Base-by-base conservation (phyloP, 2,329 filamentous ascomycete genomes). In the Diaporthe sp. region DNA sequence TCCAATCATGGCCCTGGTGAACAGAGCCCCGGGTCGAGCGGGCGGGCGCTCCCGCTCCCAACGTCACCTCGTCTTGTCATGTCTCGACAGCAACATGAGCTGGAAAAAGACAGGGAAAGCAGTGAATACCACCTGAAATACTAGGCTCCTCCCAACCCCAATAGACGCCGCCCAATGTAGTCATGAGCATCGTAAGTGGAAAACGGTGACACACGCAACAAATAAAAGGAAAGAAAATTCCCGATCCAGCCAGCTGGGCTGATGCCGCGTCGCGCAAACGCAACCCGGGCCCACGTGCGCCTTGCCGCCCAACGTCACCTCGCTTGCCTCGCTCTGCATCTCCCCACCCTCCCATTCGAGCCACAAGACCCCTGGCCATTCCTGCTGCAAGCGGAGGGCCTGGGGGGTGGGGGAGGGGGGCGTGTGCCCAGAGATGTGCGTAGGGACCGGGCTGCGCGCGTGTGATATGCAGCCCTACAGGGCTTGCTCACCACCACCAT, bases 1-100 rank as follows among this genome's bases (percentile, higher is more conserved):
- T 85, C 88, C 89, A 90, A 90, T 90, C 88, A 90, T 87, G 65
- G 85, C 47, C 85, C 80, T 86, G 87, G 83, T 88, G 84, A 85
- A 83, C 86, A 86, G 82, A 84, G 79, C 81, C 31, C 47, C 65
- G 65, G 65, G 47, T 68, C 31, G 20, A 49, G 15, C 31, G 28
- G 12, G 65, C 65, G 65, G 65, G 47, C 65, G 13, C 47, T 68
- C 65, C 65, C 65, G 65, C 31, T 68, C 20, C 61, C 65, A 37
- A 68, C 65, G 65, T 68, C 65, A 68, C 31, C 13, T 39, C 65
- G 47, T 68, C 44, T 17, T 12, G 7, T 44, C 61, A 31, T 82
- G 81, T 82, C 82, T 78, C 77, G 78, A 53, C 68, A 76, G 13
- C 82, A 85, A 86, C 86, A 85, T 84, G 84, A 84, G 84, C 82